Evolutionary conservation across 2,329 filamentous ascomycete species (phyloP).

Genomic region (Dendryphion nanum): DNA sequence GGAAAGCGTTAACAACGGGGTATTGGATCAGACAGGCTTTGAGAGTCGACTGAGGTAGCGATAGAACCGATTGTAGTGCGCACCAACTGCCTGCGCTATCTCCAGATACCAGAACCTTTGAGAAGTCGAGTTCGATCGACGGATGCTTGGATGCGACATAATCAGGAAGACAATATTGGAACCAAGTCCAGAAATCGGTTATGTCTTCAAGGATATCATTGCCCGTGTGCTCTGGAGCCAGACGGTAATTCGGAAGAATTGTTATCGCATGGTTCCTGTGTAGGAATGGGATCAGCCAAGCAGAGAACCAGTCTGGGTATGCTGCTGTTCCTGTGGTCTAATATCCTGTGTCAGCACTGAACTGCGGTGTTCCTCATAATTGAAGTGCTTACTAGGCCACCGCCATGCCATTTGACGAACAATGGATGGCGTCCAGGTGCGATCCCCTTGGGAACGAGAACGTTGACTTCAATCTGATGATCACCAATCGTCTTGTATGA

Average conservation of each 20-base stretch:
- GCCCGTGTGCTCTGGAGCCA: constrained; percentile 50
- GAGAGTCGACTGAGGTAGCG: constrained; percentile 17
- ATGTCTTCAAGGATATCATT: constrained; percentile 50
- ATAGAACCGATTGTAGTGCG: constrained; percentile 31
- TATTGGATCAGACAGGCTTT: constrained; percentile 26
- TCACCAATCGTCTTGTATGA: constrained; percentile 43
- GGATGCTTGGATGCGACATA: constrained; percentile 16
- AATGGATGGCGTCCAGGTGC: constrained; percentile 38
- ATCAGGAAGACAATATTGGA: constrained; percentile 17
- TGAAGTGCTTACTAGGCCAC: constrained; percentile 28
- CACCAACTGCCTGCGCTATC: constrained; percentile 42
- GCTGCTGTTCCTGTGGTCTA: constrained; percentile 23
- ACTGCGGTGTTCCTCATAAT: too few relatives aligned
- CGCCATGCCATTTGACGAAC: constrained; percentile 48
- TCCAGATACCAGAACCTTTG: constrained; percentile 29
- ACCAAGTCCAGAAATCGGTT: constrained; percentile 50
- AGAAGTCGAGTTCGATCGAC: constrained; percentile 20
- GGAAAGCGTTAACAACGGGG: constrained; percentile 23
- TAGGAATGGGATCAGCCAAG: constrained; percentile 40
- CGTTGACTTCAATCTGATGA: constrained; percentile 37
- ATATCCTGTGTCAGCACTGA: not conserved
- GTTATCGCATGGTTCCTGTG: constrained; percentile 44
- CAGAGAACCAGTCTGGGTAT: constrained; percentile 28
- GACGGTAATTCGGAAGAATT: constrained; percentile 51
- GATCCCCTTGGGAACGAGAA: constrained; percentile 42